Conservation (phyloP, 371 early-diverging fungal genomes). For the Zychaea mexicana region DNA sequence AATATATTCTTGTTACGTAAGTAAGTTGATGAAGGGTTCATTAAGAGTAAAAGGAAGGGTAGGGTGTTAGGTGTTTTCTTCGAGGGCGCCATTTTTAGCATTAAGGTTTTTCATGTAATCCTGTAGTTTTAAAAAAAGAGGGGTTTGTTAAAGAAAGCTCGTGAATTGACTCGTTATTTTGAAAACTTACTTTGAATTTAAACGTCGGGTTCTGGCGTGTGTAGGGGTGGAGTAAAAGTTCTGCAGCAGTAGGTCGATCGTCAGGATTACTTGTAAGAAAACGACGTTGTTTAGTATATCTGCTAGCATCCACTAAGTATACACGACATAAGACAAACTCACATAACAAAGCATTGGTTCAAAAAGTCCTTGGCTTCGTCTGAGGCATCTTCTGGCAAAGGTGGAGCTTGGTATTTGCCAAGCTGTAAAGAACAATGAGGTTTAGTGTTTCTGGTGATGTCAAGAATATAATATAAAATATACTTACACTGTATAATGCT, state of each 20-base stretch:
- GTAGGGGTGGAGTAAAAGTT: constrained; percentile 62
- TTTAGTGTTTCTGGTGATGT: neutral
- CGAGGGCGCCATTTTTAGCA: neutral
- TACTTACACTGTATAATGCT: constrained; percentile 76
- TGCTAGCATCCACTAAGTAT: neutral
- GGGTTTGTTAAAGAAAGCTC: constrained; percentile 4
- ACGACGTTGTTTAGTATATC: neutral
- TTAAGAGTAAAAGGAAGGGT: neutral
- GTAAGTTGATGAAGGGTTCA: constrained; percentile 3
- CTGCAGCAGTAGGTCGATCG: constrained; percentile 65
- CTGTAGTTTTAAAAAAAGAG: neutral
- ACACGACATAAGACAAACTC: constrained; percentile 15
- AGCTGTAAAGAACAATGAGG: constrained; percentile 45
- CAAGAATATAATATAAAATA: neutral
- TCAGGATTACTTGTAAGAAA: constrained; percentile 55
- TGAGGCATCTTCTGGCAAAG: constrained; percentile 73
- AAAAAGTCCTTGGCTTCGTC: constrained; percentile 77
- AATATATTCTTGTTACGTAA: neutral
- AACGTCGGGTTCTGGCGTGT: constrained; percentile 54
- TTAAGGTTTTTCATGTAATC: constrained; percentile 4
- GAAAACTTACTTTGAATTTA: constrained; percentile 53
- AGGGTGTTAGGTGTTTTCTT: neutral
- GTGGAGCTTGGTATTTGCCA: constrained; percentile 81
- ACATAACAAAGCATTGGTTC: constrained; percentile 73
- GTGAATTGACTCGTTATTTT: neutral